Evolutionary conservation across 352 stramenopile species (phyloP).

Genomic region (Globisporangium paddicum): DNA sequence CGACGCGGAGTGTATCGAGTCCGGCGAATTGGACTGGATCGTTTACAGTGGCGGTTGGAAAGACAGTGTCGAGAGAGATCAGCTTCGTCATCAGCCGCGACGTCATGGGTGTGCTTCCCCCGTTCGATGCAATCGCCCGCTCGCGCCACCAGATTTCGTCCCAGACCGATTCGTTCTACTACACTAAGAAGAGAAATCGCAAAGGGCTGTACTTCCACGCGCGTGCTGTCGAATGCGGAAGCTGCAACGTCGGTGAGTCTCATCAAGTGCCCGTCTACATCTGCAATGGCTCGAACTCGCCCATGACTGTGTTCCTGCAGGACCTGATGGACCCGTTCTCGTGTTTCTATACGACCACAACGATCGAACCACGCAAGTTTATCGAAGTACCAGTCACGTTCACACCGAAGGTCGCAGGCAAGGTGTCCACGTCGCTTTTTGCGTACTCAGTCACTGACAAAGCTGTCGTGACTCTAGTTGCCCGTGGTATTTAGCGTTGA

Average conservation of each 20-base stretch:
- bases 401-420: slow-evolving; percentile 68
- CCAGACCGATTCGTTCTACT: slow-evolving; percentile 84
- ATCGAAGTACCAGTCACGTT: slow-evolving; percentile 80
- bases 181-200: slow-evolving; percentile 74
- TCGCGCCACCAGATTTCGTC: slow-evolving; percentile 57
- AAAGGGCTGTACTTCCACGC: slow-evolving; percentile 80
- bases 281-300: slow-evolving; percentile 75
- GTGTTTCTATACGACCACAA: slow-evolving; percentile 69
- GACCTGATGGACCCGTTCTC: slow-evolving; percentile 72
- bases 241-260: slow-evolving; percentile 61
- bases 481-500: slow-evolving; percentile 42
- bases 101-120: slow-evolving; percentile 35
- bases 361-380: slow-evolving; percentile 79
- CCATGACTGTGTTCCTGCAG: slow-evolving; percentile 85
- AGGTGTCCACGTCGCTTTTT: slow-evolving; percentile 78
- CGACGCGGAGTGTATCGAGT: slow-evolving; percentile 1
- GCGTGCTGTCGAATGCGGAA: slow-evolving; percentile 77
- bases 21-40: slow-evolving; percentile 58
- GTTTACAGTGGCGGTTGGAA: slow-evolving; percentile 52
- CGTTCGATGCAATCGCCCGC: slow-evolving; percentile 58
- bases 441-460: slow-evolving; percentile 80
- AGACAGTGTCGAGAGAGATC: slow-evolving; percentile 46
- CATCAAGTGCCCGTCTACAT: slow-evolving; percentile 83
- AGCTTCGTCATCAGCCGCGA: slow-evolving; percentile 55
- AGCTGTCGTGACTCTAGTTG: slow-evolving; percentile 73